A percentile compares a stretch with the other conserved stretches of the same genome.
Conservation (phyloP, 257 asterid genomes). For the Apocynum venetum region DNA sequence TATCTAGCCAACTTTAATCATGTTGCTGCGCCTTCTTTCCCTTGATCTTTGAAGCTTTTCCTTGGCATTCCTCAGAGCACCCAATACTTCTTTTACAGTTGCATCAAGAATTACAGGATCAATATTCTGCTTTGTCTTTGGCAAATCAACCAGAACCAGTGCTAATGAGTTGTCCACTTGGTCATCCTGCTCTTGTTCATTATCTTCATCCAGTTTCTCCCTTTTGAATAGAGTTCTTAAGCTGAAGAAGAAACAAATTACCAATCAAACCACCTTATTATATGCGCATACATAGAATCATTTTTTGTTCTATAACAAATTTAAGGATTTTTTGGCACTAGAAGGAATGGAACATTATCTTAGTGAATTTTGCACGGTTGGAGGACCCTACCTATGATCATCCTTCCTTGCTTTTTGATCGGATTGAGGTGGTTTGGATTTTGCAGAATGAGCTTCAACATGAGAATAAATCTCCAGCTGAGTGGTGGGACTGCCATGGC, state of each 20-base stretch:
- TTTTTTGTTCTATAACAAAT: too few relatives aligned
- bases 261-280: background rate
- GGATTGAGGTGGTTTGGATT: slow-evolving; percentile 3
- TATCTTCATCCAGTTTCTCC: slow-evolving; percentile 10
- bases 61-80: slow-evolving; percentile 51
- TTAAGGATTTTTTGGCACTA: too few relatives aligned
- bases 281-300: background rate
- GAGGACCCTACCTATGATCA: slow-evolving; percentile 18
- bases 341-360: too few relatives aligned
- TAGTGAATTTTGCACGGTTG: background rate
- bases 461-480: background rate
- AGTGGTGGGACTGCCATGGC: background rate
- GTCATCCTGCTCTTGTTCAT: slow-evolving; percentile 23
- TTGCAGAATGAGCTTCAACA: slow-evolving; percentile 5
- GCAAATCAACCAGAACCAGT: slow-evolving; percentile 35
- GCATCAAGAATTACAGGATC: slow-evolving; percentile 67
- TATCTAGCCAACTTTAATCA: slow-evolving; percentile 44
- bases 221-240: slow-evolving; percentile 20
- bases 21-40: slow-evolving; percentile 37
- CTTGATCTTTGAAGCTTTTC: slow-evolving; percentile 60
- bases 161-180: slow-evolving; percentile 46
- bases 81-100: slow-evolving; percentile 56
- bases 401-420: background rate
- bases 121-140: slow-evolving; percentile 18
- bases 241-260: slow-evolving; percentile 12